Percentiles rank a stretch among this genome's conserved stretches.
phyloP scores from a whole-genome alignment of 106 monocot species.

The Alisma plantagoaquatica region DNA sequence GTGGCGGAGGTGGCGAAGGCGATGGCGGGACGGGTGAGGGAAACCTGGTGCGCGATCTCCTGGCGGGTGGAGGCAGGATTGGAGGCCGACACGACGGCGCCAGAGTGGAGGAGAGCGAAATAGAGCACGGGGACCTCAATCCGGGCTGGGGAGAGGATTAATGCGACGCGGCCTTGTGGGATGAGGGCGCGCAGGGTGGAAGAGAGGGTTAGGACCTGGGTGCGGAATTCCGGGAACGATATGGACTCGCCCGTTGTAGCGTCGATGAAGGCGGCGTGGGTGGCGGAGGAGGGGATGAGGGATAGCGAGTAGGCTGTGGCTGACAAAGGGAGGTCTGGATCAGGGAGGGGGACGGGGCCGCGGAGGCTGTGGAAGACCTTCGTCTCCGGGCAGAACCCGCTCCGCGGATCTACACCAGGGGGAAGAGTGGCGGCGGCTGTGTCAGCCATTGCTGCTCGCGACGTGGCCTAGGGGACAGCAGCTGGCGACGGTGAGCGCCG shows the following conservation, averaged over 20 bases:
- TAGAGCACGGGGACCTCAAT: conserved; percentile 39
- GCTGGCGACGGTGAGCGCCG: too few relatives aligned
- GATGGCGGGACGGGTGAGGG: conserved; percentile 28
- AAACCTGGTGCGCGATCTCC: conserved; percentile 41
- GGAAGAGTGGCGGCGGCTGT: background rate
- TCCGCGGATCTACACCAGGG: conserved; percentile 29
- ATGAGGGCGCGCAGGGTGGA: conserved; percentile 20
- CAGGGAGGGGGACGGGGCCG: conserved; percentile 21
- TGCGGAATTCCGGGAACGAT: conserved; percentile 9
- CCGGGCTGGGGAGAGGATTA: conserved; percentile 17
- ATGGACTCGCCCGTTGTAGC: conserved; percentile 11
- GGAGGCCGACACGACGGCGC: conserved; percentile 39
- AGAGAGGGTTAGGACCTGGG: conserved; percentile 22
- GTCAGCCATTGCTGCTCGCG: background rate
- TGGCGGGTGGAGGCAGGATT: conserved; percentile 42
- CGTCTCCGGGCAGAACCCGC: conserved; percentile 30
- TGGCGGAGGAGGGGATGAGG: conserved; percentile 8
- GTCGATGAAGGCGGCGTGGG: conserved; percentile 1
- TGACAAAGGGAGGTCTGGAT: conserved; percentile 17
- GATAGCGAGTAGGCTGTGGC: conserved; percentile 26
- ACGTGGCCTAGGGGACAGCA: too few relatives aligned
- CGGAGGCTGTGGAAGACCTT: conserved; percentile 49
- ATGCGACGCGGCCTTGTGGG: conserved; percentile 20
- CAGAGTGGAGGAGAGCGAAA: conserved; percentile 57
- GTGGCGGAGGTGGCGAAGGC: conserved; percentile 31